Conservation (phyloP, 257 asterid species). For the Fraxinus cuspidata region DNA sequence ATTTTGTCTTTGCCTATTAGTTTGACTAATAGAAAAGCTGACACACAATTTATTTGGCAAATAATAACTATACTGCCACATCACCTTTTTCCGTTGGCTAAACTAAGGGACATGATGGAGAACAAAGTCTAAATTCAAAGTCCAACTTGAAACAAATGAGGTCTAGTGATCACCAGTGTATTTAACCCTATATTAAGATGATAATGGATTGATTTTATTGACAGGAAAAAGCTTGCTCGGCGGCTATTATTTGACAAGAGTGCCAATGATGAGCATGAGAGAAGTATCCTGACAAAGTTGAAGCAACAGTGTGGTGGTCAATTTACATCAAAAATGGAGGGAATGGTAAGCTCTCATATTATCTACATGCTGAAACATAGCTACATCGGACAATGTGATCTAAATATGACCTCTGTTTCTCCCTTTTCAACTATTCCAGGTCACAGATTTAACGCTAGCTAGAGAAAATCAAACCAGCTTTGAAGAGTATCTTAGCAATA, state of each 20-base stretch:
- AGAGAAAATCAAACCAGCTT: slow-evolving; percentile 86
- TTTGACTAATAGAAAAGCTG: not conserved
- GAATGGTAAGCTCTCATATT: slow-evolving; percentile 67
- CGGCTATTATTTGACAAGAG: slow-evolving; percentile 92
- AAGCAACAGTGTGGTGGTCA: slow-evolving; percentile 99
- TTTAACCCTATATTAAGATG: not conserved
- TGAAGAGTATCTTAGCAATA: slow-evolving; percentile 76
- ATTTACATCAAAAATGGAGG: slow-evolving; percentile 98
- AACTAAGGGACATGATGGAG: not conserved
- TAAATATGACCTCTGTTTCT: not conserved
- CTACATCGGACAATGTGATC: not conserved
- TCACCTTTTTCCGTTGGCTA: not conserved
- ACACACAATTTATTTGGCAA: not conserved
- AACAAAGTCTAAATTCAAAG: not conserved
- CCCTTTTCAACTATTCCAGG: slow-evolving; percentile 48
- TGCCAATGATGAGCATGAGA: slow-evolving; percentile 97
- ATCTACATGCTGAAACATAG: not conserved
- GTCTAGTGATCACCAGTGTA: not conserved
- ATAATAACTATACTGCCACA: not conserved
- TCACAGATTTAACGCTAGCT: slow-evolving; percentile 93
- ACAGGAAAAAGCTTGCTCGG: slow-evolving; percentile 93
- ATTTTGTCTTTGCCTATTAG: not conserved
- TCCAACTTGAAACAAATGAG: not conserved
- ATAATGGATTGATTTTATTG: slow-evolving; percentile 6
- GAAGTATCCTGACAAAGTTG: slow-evolving; percentile 89